Evolutionary conservation across 495 filamentous ascomycete genomes (phyloP).

Genomic region (Glonium stellatum): DNA sequence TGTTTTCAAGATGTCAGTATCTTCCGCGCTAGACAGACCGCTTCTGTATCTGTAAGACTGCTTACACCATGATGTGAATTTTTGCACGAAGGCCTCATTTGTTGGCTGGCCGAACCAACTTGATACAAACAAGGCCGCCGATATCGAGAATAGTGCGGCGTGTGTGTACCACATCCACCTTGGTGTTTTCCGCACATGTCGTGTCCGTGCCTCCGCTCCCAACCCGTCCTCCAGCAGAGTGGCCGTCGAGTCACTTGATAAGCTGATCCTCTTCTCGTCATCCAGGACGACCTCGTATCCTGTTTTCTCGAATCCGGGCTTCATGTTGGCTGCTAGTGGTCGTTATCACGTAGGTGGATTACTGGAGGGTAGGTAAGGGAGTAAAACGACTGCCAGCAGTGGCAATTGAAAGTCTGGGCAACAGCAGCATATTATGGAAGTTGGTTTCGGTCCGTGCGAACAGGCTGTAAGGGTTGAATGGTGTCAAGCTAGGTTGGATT

Average conservation of each 20-base stretch:
- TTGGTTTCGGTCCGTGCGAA: neutral
- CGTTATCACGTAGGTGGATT: neutral
- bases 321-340: constrained; percentile 1
- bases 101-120: constrained; percentile 4
- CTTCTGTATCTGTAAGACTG: neutral
- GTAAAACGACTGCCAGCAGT: constrained; percentile 5
- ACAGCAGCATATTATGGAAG: neutral
- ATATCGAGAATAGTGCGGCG: constrained; percentile 5
- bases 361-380: neutral
- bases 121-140: neutral
- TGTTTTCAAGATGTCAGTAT: neutral
- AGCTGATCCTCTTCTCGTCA: constrained; percentile 3
- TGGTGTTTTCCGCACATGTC: neutral
- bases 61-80: constrained; percentile 1
- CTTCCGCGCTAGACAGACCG: neutral
- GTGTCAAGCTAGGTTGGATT: neutral
- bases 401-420: neutral
- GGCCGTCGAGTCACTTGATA: neutral
- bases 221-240: constrained; percentile 1
- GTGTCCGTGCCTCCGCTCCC: neutral
- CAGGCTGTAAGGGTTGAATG: neutral
- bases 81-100: neutral
- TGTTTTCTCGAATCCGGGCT: neutral
- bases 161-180: constrained; percentile 5
- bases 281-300: neutral